Percentiles rank a stretch among this genome's conserved stretches.
Evolutionary conservation across 1,284 basidiomycete genomes (phyloP).

Genomic region (Pseudozyma pruni): DNA sequence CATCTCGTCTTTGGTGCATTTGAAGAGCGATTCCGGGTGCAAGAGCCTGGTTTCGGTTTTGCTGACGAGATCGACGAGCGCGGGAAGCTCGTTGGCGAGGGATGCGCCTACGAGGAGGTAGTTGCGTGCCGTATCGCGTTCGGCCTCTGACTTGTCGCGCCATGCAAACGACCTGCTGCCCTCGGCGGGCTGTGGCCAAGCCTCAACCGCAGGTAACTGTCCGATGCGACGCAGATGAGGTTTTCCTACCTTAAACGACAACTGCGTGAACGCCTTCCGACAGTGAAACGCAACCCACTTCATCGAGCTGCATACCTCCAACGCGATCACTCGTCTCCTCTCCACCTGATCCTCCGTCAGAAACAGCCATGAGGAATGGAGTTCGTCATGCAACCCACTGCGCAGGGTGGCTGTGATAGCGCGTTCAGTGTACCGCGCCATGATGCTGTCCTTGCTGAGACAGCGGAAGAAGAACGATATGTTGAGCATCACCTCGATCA

Average conservation of each 20-base stretch:
- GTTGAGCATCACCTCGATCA: slow-evolving; percentile 28
- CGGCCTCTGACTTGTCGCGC: slow-evolving; percentile 11
- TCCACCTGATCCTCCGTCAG: slow-evolving; percentile 23
- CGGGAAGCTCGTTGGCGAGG: slow-evolving; percentile 13
- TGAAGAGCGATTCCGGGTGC: slow-evolving; percentile 17
- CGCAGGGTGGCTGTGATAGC: slow-evolving; percentile 15
- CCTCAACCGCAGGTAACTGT: slow-evolving; percentile 16
- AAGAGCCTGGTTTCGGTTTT: slow-evolving; percentile 17
- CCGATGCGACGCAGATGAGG: slow-evolving; percentile 9
- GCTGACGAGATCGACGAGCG: slow-evolving; percentile 16
- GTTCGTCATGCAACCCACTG: slow-evolving; percentile 25
- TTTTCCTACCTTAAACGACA: slow-evolving; percentile 20
- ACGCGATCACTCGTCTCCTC: slow-evolving; percentile 15
- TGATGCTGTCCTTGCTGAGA: slow-evolving; percentile 12
- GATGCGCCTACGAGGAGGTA: slow-evolving; percentile 2
- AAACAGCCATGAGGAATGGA: slow-evolving; percentile 17
- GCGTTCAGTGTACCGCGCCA: slow-evolving; percentile 16
- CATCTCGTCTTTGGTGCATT: slow-evolving; percentile 31
- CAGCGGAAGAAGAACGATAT: slow-evolving; percentile 34
- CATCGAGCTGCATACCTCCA: slow-evolving; percentile 6
- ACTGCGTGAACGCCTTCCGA: slow-evolving; percentile 4
- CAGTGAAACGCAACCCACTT: slow-evolving; percentile 33
- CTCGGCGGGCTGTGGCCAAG: slow-evolving; percentile 19
- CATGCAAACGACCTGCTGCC: slow-evolving; percentile 4
- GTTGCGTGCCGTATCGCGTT: slow-evolving; percentile 13